Base-by-base conservation (phyloP, 306 rosid genomes). In the Medicago ruthenica region DNA sequence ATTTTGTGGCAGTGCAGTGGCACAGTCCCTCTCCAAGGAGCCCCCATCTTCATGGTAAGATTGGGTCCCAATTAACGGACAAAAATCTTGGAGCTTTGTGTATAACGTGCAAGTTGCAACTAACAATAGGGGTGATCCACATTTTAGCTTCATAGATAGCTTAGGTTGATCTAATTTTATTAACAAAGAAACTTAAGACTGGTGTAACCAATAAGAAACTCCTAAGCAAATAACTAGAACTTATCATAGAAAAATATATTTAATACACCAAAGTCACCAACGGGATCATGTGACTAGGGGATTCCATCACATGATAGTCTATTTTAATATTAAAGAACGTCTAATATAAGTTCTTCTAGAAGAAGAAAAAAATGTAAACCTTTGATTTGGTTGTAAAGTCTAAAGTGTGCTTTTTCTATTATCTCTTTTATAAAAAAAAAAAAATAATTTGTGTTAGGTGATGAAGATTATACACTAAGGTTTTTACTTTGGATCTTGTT, bases 41-140 rank as follows among this genome's bases (percentile, higher is more conserved):
- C 44, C n/a, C 61, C 21, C 1, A 18, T 10, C 31, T 63, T 37
- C 1, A n/a, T 11, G 11, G 24, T 15, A 48, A 37, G 20, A 68
- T 50, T 20, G 34, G 83, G 83, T 70, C 85, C 85, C 64, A 54
- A 44, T 41, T 48, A 83, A 83, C 81, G 78, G 83, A 58, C 59
- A 37, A 70, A 67, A 68, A 53, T 14, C 63, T 75, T 73, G 72
- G 70, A 67, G 47, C 60, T 76, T 60, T 36, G 1, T 44, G 50
- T 2, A 2, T 34, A 37, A 61, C 74, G 70, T 70, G 62, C 13
- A 59, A 55, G 45, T 67, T 15, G 15, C 64, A 14, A 70, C 58
- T 18, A 36, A 47, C 36, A 21, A 13, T 62, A 54, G 15, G 65
- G 47, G 1, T 61, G 64, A 67, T 77, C 81, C 73, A 13, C 63